Base-by-base conservation (phyloP, 1,284 basidiomycete species). In the Ustilago shanxiensis region DNA sequence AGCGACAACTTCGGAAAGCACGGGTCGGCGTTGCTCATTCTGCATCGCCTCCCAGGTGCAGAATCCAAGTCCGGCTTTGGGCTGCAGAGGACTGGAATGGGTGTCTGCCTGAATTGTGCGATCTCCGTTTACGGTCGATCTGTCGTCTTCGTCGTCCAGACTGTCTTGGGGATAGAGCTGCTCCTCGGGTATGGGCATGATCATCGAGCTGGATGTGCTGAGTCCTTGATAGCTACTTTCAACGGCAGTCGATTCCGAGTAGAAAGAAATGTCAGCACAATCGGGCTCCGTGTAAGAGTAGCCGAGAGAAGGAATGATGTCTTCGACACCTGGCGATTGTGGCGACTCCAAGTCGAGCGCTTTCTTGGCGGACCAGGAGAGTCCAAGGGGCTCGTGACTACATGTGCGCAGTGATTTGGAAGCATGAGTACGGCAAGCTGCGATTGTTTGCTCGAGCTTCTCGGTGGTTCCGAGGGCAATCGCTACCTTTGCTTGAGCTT, bases 11-110 rank as follows among this genome's bases (percentile, higher is more conserved):
- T 72, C 61, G 22, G 70, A 69, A 8, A 77, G 61, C 44, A 49
- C 54, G 1, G 74, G 74, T 6, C 62, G 74, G 9, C 69, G 62
- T 18, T 70, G 51, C 4, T 51, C 51, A 52, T 64, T 69, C 28
- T 65, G 60, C 66, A 77, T 71, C 2, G 74, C 74, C 20, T 77
- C 70, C 74, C 74, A 77, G 10, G 74, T 77, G 58, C 74, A 77
- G 53, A 77, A 73, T 3, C 74, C 74, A 13, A 77, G 61, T 4
- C 74, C 74, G 1, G 39, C 59, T 10, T 61, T 41, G n/a, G 59
- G n/a, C 18, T 51, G 37, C 7, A 33, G 20, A 4, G 58, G 54
- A 14, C 31, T 51, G 4, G 50, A 29, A 14, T 33, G 35, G 22
- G 31, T 24, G 16, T 53, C 53, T 10, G 63, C 60, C 20, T 50